phyloP scores from a whole-genome alignment of 78 protist species.

The Dictyostelium firmibasis region DNA sequence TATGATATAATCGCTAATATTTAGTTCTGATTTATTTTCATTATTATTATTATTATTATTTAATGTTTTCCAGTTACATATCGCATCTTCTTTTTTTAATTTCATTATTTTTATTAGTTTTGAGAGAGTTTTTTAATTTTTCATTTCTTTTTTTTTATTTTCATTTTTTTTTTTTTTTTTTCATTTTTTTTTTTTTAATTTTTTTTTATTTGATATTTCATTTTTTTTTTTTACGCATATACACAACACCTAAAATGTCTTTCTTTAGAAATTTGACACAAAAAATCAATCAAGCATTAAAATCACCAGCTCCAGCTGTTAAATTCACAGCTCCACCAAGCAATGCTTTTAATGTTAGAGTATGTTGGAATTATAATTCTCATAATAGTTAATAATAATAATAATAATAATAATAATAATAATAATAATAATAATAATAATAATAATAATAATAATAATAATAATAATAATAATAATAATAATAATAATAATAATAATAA shows the following conservation, averaged over 20 bases:
- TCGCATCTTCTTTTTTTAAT: background rate
- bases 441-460: no score
- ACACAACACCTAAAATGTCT: background rate
- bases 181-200: background rate
- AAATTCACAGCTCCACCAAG: background rate
- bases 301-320: background rate
- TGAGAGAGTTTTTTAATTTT: background rate
- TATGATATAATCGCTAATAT: background rate
- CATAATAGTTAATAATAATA: no score
- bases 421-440: no score
- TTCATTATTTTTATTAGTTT: no score
- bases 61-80: background rate
- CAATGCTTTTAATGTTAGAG: background rate
- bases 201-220: background rate
- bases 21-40: no score
- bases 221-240: background rate
- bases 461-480: no score
- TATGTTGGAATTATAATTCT: background rate
- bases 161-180: background rate
- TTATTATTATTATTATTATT: background rate
- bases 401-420: no score
- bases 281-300: background rate
- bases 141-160: no score
- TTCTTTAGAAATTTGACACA: background rate
- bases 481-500: no score